Evolutionary conservation across 2,329 filamentous ascomycete species (phyloP).

Genomic region (Falciphora oryzae): DNA sequence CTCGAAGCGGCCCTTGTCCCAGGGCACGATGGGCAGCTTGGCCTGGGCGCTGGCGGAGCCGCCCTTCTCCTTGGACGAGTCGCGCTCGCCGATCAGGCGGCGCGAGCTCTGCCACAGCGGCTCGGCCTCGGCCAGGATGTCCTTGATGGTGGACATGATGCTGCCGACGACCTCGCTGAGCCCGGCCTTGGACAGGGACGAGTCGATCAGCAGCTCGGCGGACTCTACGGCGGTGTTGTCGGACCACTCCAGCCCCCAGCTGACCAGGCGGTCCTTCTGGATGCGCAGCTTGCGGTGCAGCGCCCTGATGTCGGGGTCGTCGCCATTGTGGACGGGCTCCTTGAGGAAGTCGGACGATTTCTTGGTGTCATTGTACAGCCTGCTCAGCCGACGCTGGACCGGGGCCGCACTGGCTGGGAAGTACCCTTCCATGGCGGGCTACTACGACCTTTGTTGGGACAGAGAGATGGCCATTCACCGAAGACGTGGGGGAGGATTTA

Average conservation of each 20-base stretch:
- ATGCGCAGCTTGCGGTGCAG: conserved; percentile 73
- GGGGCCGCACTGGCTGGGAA: conserved; percentile 44
- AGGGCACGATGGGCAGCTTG: conserved; percentile 53
- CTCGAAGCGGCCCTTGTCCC: conserved; percentile 68
- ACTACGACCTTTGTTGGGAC: neutral
- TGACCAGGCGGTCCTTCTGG: conserved; percentile 71
- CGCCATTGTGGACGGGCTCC: conserved; percentile 54
- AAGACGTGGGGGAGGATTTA: neutral
- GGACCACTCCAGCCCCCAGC: conserved; percentile 78
- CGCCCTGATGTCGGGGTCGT: conserved; percentile 64
- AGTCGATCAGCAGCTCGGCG: conserved; percentile 58
- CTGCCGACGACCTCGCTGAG: conserved; percentile 72
- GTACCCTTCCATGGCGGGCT: conserved; percentile 41
- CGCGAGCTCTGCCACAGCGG: conserved; percentile 61
- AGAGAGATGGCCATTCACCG: neutral
- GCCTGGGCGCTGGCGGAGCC: conserved; percentile 25
- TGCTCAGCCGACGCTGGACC: conserved; percentile 58
- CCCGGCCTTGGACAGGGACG: conserved; percentile 65
- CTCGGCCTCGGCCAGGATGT: conserved; percentile 71
- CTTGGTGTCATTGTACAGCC: conserved; percentile 77
- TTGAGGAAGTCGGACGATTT: conserved; percentile 69
- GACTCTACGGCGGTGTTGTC: conserved; percentile 59
- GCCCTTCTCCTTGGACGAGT: conserved; percentile 28
- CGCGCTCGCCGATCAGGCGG: conserved; percentile 33
- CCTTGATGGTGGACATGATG: conserved; percentile 75